Evolutionary conservation across 2,329 filamentous ascomycete genomes (phyloP), one percentile per base, ranked within the genome.

Genomic region (Mycosphaerella sp.): DNA sequence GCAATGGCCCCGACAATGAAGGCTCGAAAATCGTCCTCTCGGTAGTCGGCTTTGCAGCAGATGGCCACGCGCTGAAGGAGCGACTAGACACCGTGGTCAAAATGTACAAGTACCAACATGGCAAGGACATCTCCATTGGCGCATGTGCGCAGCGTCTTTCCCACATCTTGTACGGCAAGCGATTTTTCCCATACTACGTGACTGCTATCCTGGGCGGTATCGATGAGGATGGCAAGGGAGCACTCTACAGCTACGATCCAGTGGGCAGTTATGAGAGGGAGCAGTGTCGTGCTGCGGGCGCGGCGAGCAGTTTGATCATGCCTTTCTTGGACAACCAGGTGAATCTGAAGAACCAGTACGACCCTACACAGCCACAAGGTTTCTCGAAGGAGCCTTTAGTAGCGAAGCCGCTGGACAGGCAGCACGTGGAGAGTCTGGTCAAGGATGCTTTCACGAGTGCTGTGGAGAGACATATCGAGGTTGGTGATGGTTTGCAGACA

Each of bases 291-390:
- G 91, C 93, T 36, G 93, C 89, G 41, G 93, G 93, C 66, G 91
- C 93, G 11, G 86, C 89, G 51, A 65, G 61, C 45, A 93, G 88
- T 67, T 76, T 98, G 73, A 98, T 98, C 74, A 98, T 96, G 88
- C 93, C 93, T 1, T 98, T 98, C 80, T 76, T 98, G 68, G 93
- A 98, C 74, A 98, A 98, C 73, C 95, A 98, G 76, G 93, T 98
- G 78, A 97, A 97, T 77, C 92, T 92, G 80, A 98, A 96, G 82
- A 98, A 98, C 73, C 92, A 96, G 78, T 95, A 95, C 71, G 80
- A 93, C 53, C 90, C 92, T 9, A 88, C 86, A 45, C 92, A 87
- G 65, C 90, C 89, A 54, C 80, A 82, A 57, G 92, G 92, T 42
- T 87, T 95, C 73, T 85, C 84, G 51, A 76, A 96, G 65, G 76